Conservation (phyloP, 208 protist species). For the Leishmania braziliensis region DNA sequence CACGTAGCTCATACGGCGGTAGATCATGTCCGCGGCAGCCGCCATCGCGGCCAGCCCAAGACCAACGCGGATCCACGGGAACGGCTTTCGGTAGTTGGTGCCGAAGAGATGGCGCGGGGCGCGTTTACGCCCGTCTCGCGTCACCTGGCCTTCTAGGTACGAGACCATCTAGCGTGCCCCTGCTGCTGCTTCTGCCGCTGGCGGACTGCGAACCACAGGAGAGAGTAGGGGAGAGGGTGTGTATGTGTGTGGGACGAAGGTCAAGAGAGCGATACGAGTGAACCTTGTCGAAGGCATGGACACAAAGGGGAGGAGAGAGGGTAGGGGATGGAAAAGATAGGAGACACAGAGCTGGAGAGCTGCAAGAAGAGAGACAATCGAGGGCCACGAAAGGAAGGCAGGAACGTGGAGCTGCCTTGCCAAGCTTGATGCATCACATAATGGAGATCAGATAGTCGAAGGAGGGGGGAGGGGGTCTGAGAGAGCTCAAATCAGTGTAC, state of each 20-base stretch:
- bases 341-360: not conserved
- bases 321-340: not conserved
- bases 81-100: slow-evolving; percentile 57
- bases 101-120: slow-evolving; percentile 79
- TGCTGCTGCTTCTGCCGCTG: not conserved
- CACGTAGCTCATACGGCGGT: slow-evolving; percentile 60
- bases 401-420: not conserved
- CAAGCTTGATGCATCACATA: not conserved
- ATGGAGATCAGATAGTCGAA: too few species aligned
- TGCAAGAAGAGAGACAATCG: not conserved
- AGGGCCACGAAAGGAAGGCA: not conserved
- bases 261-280: not conserved
- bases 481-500: not conserved
- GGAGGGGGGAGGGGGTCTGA: not conserved
- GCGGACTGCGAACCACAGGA: not conserved
- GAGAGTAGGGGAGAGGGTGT: not conserved
- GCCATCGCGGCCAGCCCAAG: slow-evolving; percentile 54
- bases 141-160: slow-evolving; percentile 43
- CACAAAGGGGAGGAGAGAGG: not conserved
- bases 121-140: slow-evolving; percentile 73
- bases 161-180: slow-evolving; percentile 22
- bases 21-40: slow-evolving; percentile 30
- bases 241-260: not conserved
- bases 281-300: not conserved
- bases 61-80: slow-evolving; percentile 68